Evolutionary conservation across 192 early-diverging fungal species (phyloP).

Genomic region (Rhizophagus prolifer): DNA sequence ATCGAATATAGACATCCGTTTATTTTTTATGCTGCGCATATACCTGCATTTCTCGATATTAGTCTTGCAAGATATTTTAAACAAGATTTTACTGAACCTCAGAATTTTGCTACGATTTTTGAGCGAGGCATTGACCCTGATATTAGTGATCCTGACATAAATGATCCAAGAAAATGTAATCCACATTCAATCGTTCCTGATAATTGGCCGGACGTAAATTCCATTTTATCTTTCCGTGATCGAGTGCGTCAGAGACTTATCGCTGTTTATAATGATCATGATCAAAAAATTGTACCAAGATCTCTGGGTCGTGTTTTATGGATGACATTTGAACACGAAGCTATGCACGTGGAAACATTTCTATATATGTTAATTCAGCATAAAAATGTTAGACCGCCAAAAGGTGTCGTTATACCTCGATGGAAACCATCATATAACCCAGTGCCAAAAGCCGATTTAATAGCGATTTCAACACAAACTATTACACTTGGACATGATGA

Average conservation of each 20-base stretch:
- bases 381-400: constrained; percentile 49
- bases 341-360: constrained; percentile 90
- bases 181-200: constrained; percentile 68
- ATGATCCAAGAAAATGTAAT: constrained; percentile 71
- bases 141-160: constrained; percentile 84
- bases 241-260: constrained; percentile 58
- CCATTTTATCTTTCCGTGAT: constrained; percentile 68
- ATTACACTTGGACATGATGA: constrained; percentile 66
- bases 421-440: constrained; percentile 10
- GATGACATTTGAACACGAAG: constrained; percentile 94
- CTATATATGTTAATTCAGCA: constrained; percentile 87
- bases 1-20: constrained; percentile 85
- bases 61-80: constrained; percentile 49
- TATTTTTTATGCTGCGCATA: constrained; percentile 89
- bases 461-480: constrained; percentile 29
- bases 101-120: constrained; percentile 74
- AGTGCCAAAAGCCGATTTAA: not conserved
- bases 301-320: constrained; percentile 63
- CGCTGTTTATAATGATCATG: constrained; percentile 42
- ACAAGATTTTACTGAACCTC: constrained; percentile 59
- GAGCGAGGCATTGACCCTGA: constrained; percentile 95
- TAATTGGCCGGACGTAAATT: constrained; percentile 70
- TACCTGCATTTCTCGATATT: constrained; percentile 71
- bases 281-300: constrained; percentile 31
- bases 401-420: constrained; percentile 39